phyloP scores from a whole-genome alignment of 495 filamentous ascomycete species.

The Xylaria acuta region DNA sequence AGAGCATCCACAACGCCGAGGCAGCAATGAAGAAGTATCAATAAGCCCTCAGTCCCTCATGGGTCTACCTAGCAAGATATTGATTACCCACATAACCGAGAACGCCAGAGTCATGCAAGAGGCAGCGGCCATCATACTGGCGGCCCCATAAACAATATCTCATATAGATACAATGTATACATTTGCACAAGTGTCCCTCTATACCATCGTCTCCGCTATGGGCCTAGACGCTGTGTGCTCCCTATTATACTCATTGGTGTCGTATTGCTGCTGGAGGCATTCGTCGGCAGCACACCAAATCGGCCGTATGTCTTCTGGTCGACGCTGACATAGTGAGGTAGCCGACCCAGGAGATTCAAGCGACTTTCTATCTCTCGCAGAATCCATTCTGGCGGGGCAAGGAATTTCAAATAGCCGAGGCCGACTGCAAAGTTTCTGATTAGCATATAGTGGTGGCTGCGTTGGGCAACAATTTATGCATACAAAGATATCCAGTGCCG shows the following conservation, averaged over 20 bases:
- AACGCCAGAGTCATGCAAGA: conserved; percentile 19
- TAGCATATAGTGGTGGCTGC: conserved; percentile 28
- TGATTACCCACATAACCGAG: conserved; percentile 14
- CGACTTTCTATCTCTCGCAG: conserved; percentile 85
- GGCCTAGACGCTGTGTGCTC: conserved; percentile 68
- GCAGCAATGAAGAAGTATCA: background rate
- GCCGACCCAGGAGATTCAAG: conserved; percentile 76
- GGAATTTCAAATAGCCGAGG: conserved; percentile 80
- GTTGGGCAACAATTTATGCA: conserved; percentile 38
- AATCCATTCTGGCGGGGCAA: conserved; percentile 81
- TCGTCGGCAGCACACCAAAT: conserved; percentile 82
- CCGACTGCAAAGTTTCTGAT: conserved; percentile 61
- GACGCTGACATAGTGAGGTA: conserved; percentile 89
- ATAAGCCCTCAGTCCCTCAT: background rate
- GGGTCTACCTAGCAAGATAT: conserved; percentile 5
- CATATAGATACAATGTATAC: conserved; percentile 23
- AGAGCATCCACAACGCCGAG: conserved; percentile 6
- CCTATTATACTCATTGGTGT: conserved; percentile 66
- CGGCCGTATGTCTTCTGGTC: conserved; percentile 97
- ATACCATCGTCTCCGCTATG: conserved; percentile 41
- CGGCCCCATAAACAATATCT: conserved; percentile 8
- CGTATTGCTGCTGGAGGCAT: conserved; percentile 48
- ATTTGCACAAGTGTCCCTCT: background rate
- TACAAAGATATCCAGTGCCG: conserved; percentile 83
- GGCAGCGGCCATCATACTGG: background rate